phyloP scores from a whole-genome alignment of 2,329 filamentous ascomycete genomes.

The Beauveria scarabaeidicola region DNA sequence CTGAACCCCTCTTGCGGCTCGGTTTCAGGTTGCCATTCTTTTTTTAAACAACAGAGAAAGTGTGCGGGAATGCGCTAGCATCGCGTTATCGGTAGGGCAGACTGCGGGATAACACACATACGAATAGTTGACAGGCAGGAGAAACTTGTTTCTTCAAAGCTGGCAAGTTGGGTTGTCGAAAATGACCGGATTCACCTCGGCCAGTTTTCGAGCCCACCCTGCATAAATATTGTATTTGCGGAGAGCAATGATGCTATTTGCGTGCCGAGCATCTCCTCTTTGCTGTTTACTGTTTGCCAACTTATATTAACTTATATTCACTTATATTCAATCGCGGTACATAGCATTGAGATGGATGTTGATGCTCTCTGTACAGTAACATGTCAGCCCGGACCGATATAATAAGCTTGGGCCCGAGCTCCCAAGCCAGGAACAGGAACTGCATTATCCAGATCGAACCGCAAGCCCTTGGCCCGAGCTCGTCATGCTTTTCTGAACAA shows the following conservation, averaged over 20 bases:
- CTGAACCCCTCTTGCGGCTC: neutral
- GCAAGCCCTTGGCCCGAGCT: too few species aligned
- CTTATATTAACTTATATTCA: too few species aligned
- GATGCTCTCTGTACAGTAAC: neutral
- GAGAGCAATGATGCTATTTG: neutral
- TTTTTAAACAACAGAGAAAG: neutral
- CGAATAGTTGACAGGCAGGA: too few species aligned
- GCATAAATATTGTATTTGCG: neutral
- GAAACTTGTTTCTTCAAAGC: too few species aligned
- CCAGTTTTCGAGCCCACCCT: neutral
- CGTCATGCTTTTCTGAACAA: neutral
- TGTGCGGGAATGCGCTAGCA: neutral
- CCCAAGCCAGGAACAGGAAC: too few species aligned
- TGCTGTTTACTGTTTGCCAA: neutral
- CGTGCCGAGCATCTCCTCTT: neutral
- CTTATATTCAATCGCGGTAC: neutral
- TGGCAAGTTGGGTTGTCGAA: neutral
- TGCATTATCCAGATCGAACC: too few species aligned
- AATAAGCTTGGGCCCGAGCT: too few species aligned
- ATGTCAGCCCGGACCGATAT: too few species aligned
- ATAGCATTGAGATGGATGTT: neutral
- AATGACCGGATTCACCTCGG: neutral
- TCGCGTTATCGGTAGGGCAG: neutral
- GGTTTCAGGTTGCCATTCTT: constrained; percentile 6
- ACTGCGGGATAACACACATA: too few species aligned